Evolutionary conservation across 108 stramenopile species (phyloP).

Genomic region (Cyclotella cryptica): DNA sequence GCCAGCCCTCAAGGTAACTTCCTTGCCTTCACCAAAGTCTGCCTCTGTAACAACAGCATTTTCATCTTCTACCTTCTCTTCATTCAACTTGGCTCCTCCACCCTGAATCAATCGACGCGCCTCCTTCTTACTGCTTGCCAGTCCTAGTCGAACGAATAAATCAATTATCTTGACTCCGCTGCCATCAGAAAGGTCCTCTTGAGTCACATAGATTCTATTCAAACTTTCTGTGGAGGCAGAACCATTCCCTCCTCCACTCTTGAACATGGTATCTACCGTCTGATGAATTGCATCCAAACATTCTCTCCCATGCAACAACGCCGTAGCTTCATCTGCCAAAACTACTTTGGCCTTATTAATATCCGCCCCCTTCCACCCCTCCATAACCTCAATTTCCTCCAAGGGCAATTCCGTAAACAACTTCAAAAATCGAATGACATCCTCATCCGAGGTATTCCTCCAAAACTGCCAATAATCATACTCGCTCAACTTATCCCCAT

Average conservation of each 20-base stretch:
- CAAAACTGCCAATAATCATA: constrained; percentile 99
- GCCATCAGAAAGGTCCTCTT: constrained; percentile 48
- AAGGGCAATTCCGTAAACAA: constrained; percentile 93
- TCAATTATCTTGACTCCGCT: constrained; percentile 76
- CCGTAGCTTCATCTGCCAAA: constrained; percentile 95
- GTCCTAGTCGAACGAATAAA: constrained; percentile 79
- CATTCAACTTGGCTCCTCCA: constrained; percentile 84
- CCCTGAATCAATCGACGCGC: constrained; percentile 93
- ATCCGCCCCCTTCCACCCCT: constrained; percentile 72
- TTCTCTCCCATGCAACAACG: constrained; percentile 91
- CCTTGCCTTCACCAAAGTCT: constrained; percentile 71
- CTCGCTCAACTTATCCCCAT: constrained; percentile 86
- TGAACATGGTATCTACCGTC: constrained; percentile 87
- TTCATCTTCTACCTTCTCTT: constrained; percentile 76
- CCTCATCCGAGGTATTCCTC: constrained; percentile 95
- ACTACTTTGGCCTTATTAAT: constrained; percentile 95
- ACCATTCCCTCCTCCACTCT: constrained; percentile 43
- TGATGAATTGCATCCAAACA: constrained; percentile 87
- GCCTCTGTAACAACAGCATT: constrained; percentile 55
- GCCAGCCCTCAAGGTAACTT: constrained; percentile 82
- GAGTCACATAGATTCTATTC: constrained; percentile 67
- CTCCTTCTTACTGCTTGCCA: constrained; percentile 92
- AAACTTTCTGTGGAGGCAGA: constrained; percentile 65
- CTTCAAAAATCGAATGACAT: constrained; percentile 94
- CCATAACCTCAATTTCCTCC: constrained; percentile 79